Conservation (phyloP, 2,329 filamentous ascomycete genomes). For the Venturia aucupariae region DNA sequence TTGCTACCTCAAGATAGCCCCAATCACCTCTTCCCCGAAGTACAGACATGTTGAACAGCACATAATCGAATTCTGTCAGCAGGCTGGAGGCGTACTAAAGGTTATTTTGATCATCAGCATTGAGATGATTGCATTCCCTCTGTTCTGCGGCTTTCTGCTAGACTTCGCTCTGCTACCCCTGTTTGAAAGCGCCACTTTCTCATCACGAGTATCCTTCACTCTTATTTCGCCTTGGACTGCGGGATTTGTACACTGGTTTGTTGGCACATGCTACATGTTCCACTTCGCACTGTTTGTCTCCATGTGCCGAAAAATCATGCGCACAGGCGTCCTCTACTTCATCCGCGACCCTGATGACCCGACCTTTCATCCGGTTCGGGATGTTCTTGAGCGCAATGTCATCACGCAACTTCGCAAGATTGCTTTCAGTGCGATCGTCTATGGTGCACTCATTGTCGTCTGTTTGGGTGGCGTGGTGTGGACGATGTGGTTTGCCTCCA, state of each 20-base stretch:
- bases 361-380: conserved; percentile 93
- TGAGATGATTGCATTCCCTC: conserved; percentile 93
- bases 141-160: conserved; percentile 88
- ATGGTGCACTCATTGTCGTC: conserved; percentile 83
- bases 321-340: conserved; percentile 91
- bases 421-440: conserved; percentile 88
- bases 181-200: conserved; percentile 71
- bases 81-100: conserved; percentile 94
- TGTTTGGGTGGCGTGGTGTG: conserved; percentile 95
- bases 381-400: conserved; percentile 88
- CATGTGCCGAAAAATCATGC: conserved; percentile 97
- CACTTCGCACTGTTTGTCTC: conserved; percentile 97
- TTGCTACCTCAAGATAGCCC: conserved; percentile 67
- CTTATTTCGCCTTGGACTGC: conserved; percentile 74
- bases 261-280: conserved; percentile 99
- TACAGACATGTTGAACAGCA: conserved; percentile 58
- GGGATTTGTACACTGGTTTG: conserved; percentile 96
- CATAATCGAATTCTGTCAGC: conserved; percentile 73
- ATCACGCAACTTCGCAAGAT: conserved; percentile 93
- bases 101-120: conserved; percentile 98
- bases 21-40: conserved; percentile 51
- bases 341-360: conserved; percentile 97
- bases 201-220: conserved; percentile 70
- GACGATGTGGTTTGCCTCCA: conserved; percentile 62
- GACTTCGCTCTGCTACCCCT: conserved; percentile 82